These are phyloP conservation scores for Raffaelea arxii DNA, from an alignment of 2,329 filamentous ascomycete genomes.

Conservation along the genomic window DNA sequence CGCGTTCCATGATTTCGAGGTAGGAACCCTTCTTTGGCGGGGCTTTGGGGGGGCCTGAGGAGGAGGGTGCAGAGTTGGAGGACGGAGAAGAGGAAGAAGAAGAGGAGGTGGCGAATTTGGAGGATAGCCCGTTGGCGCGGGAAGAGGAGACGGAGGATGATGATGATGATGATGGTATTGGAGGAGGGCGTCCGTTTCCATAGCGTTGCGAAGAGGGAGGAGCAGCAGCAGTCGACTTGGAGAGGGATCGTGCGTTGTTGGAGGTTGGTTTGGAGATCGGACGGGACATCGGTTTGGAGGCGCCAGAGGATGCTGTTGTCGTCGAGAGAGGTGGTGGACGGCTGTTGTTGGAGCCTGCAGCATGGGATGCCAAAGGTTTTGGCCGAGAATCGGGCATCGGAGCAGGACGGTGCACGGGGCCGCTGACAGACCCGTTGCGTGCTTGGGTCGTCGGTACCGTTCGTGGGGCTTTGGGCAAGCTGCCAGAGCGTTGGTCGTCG, in stretches of 20 bases:
- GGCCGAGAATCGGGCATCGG: not conserved
- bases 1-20: slow-evolving; percentile 64
- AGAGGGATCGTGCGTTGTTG: not conserved
- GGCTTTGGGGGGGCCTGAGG: slow-evolving; percentile 23
- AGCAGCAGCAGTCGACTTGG: not conserved
- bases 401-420: not conserved
- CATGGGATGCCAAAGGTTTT: not conserved
- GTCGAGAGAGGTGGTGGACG: not conserved
- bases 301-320: not conserved
- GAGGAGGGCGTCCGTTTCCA: not conserved
- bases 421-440: not conserved
- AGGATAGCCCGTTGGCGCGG: not conserved
- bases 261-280: not conserved
- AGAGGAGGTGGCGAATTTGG: not conserved
- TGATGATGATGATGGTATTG: not conserved
- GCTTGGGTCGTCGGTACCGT: slow-evolving; percentile 16
- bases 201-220: not conserved
- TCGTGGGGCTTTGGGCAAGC: slow-evolving; percentile 31
- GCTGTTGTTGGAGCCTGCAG: not conserved
- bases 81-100: not conserved
- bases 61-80: not conserved
- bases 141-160: not conserved
- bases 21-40: slow-evolving; percentile 65
- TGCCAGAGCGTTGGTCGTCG: slow-evolving; percentile 33
- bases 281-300: not conserved